These are phyloP conservation scores for Ulmus americana DNA, from an alignment of 331 rosid species.

Conservation along the genomic window DNA sequence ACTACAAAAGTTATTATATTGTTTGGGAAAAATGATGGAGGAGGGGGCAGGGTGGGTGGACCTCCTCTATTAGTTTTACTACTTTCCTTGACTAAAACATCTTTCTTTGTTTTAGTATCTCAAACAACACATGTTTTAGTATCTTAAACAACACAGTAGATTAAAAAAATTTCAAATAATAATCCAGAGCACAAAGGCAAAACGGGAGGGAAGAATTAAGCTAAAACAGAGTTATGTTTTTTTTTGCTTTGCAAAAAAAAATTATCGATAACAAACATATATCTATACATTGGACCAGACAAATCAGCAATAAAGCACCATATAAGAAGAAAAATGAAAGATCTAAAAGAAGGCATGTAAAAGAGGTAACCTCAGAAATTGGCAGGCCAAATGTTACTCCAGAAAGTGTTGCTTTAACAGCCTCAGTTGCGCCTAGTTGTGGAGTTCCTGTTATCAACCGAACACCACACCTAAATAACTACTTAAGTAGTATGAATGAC, in stretches of 20 bases:
- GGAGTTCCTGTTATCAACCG: slow-evolving; percentile 60
- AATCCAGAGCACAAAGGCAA: background rate
- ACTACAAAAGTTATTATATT: too few species aligned
- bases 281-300: background rate
- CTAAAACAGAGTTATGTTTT: background rate
- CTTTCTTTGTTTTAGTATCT: too few species aligned
- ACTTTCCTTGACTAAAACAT: too few species aligned
- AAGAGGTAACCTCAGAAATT: slow-evolving; percentile 71
- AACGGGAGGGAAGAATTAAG: background rate
- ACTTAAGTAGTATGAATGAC: slow-evolving; percentile 8
- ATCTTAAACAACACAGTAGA: background rate
- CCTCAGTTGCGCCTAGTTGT: slow-evolving; percentile 82
- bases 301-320: background rate
- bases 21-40: too few species aligned
- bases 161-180: background rate
- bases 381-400: slow-evolving; percentile 90
- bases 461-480: slow-evolving; percentile 14
- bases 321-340: background rate
- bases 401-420: slow-evolving; percentile 83
- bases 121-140: background rate
- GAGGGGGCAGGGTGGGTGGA: too few species aligned
- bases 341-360: slow-evolving; percentile 13
- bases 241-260: background rate
- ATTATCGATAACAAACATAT: background rate
- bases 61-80: too few species aligned